phyloP scores from a whole-genome alignment of 2,329 filamentous ascomycete genomes.

The Epichloe gansuensis region DNA sequence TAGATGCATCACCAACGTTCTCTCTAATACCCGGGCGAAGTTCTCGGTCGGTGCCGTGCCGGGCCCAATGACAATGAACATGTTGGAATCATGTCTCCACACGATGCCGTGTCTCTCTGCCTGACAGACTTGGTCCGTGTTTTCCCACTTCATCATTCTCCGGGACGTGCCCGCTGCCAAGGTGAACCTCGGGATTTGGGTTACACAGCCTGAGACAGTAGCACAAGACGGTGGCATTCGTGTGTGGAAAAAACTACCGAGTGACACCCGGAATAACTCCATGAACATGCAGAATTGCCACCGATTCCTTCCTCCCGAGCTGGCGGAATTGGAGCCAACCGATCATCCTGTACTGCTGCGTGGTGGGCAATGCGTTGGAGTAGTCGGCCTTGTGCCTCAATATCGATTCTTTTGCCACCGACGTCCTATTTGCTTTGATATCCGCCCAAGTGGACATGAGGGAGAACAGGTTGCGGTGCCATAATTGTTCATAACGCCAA shows the following conservation, averaged over 20 bases:
- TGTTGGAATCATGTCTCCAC: not conserved
- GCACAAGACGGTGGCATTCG: not conserved
- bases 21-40: too few relatives aligned
- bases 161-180: not conserved
- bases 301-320: too few relatives aligned
- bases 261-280: not conserved
- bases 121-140: too few relatives aligned
- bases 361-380: conserved; percentile 52
- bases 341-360: conserved; percentile 43
- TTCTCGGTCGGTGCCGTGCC: not conserved
- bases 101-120: too few relatives aligned
- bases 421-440: conserved; percentile 30
- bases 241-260: not conserved
- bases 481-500: too few relatives aligned
- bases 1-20: too few relatives aligned
- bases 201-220: conserved; percentile 3
- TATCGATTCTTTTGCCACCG: conserved; percentile 18
- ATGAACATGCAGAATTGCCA: not conserved
- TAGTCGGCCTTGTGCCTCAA: conserved; percentile 37
- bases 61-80: not conserved
- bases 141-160: not conserved
- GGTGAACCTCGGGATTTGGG: not conserved
- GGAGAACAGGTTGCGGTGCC: conserved; percentile 53
- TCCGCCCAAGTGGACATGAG: conserved; percentile 45
- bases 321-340: too few relatives aligned